A percentile compares a stretch with the other conserved stretches of the same genome.
Evolutionary conservation across 352 stramenopile species (phyloP).

Genomic region (Globisporangium heterothallicum): DNA sequence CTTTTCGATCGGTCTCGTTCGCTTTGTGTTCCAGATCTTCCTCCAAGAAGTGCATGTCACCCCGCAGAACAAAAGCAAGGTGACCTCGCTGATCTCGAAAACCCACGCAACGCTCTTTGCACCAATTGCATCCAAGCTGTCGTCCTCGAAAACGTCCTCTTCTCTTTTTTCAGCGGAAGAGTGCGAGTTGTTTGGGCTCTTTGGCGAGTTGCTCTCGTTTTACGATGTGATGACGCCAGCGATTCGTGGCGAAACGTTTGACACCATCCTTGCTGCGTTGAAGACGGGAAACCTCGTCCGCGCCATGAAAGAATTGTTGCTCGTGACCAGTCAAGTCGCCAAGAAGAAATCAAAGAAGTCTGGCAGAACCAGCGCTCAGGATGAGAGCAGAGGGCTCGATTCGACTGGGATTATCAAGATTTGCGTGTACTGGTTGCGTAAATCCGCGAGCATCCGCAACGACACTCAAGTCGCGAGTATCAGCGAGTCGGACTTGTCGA

Average conservation of each 20-base stretch:
- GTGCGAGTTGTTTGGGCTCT: slow-evolving; percentile 61
- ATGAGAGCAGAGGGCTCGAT: slow-evolving; percentile 16
- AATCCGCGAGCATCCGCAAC: slow-evolving; percentile 16
- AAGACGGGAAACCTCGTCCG: slow-evolving; percentile 23
- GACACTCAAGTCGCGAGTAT: slow-evolving; percentile 8
- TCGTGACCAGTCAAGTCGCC: slow-evolving; percentile 6
- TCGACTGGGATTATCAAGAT: slow-evolving; percentile 72
- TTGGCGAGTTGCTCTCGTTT: slow-evolving; percentile 73
- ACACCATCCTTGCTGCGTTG: slow-evolving; percentile 39
- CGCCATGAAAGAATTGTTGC: slow-evolving; percentile 39
- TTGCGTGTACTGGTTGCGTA: slow-evolving; percentile 57
- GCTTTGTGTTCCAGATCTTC: slow-evolving; percentile 72
- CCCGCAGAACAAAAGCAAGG: slow-evolving; percentile 60
- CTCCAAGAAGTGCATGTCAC: slow-evolving; percentile 79
- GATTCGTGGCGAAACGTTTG: slow-evolving; percentile 36
- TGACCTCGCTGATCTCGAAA: slow-evolving; percentile 37
- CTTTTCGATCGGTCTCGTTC: slow-evolving; percentile 40
- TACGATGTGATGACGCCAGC: slow-evolving; percentile 41
- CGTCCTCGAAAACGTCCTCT: neutral
- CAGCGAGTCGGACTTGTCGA: slow-evolving; percentile 18
- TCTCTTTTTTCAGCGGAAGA: slow-evolving; percentile 39
- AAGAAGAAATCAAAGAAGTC: slow-evolving; percentile 5
- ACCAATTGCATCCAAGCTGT: slow-evolving; percentile 21
- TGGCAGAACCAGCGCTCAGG: neutral
- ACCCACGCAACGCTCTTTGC: slow-evolving; percentile 53